phyloP scores from a whole-genome alignment of 169 alveolate species.

The Plasmodium gonderi region DNA sequence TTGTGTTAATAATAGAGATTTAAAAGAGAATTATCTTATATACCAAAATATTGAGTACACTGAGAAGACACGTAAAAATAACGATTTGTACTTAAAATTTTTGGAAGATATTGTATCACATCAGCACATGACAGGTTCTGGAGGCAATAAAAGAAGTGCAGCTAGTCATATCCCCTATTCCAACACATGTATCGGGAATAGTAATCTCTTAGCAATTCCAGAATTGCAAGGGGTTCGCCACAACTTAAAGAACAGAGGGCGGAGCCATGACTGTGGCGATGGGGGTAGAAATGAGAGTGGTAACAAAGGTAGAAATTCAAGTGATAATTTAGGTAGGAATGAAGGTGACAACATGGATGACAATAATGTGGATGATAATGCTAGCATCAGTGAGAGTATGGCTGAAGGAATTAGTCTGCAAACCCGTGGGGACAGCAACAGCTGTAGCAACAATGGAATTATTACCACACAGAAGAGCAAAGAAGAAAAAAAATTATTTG shows the following conservation, averaged over 20 bases:
- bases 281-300: neutral
- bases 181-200: neutral
- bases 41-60: conserved; percentile 30
- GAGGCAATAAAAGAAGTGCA: neutral
- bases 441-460: neutral
- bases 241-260: neutral
- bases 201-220: neutral
- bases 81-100: conserved; percentile 4
- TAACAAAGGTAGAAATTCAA: neutral
- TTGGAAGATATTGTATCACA: conserved; percentile 18
- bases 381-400: neutral
- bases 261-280: neutral
- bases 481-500: neutral
- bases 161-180: neutral
- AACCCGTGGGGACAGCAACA: neutral
- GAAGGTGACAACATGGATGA: neutral
- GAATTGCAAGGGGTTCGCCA: neutral
- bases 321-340: neutral
- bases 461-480: neutral
- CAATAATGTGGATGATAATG: neutral
- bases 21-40: conserved; percentile 40
- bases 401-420: no score
- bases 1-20: conserved; percentile 15
- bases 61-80: neutral
- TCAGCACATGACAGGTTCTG: neutral